Evolutionary conservation across 495 filamentous ascomycete species (phyloP), one percentile per base, ranked within the genome.

Genomic region (Penicillium taxi): DNA sequence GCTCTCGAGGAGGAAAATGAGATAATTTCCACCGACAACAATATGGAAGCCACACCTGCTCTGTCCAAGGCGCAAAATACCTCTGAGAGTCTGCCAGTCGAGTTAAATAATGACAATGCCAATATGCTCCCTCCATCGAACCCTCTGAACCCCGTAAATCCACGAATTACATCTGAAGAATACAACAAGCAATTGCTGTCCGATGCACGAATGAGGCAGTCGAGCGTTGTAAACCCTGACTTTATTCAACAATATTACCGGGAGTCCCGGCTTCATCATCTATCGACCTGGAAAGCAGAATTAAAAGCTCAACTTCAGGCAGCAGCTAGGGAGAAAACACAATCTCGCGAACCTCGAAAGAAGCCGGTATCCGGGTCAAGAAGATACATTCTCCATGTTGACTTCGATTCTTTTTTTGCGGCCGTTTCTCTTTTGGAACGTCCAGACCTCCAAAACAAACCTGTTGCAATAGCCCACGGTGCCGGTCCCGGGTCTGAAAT

Each of bases 331-430:
- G 84, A 89, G 39, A 81, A 78, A 47, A 66, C 72, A 2, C 55
- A 70, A 4, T 75, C 75, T 14, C 75, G 76, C 37, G 68, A 55
- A 32, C 28, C 45, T 3, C 58, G 55, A 14, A 57, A 62, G 35
- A 81, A 74, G 41, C 55, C 59, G 21, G 53, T 65, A 0, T 58
- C 74, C 23, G 81, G 83, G 2, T 62, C 79, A 15, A 69, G 91
- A 39, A 63, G 84, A 42, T 98, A 96, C 44, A 75, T 98, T 31
- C 74, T 98, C 45, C 91, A 98, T 53, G 85, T 96, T 20, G 91
- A 98, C 52, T 96, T 96, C 51, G 91, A 98, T 56, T 87, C 84
- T 54, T 98, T 98, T 61, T 98, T 98, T 56, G 94, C 87, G 25
- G 86, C 91, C 0, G 87, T 96, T 1, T 94, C 90, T 0, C 17